These are phyloP conservation scores for Saccharomycopsis schoenii DNA, from an alignment of 805 yeast genomes.

Conservation along the genomic window DNA sequence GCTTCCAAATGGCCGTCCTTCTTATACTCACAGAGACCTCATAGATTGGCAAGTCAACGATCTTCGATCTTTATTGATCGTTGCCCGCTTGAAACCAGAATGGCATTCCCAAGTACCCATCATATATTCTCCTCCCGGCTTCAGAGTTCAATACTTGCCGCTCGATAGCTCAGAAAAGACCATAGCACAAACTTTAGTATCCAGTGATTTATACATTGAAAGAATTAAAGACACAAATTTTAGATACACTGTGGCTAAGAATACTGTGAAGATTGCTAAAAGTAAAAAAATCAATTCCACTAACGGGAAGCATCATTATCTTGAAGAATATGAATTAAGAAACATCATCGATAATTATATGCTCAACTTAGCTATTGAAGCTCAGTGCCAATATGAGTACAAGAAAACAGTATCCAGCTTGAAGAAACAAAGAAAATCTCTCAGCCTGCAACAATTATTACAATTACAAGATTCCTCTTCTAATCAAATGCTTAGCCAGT, in stretches of 20 bases:
- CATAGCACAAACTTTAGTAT: conserved; percentile 39
- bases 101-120: conserved; percentile 47
- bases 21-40: conserved; percentile 50
- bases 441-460: conserved; percentile 8
- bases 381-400: conserved; percentile 61
- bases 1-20: conserved; percentile 47
- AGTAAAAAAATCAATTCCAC: conserved; percentile 14
- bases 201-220: conserved; percentile 58
- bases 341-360: conserved; percentile 63
- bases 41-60: conserved; percentile 68
- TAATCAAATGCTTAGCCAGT: neutral
- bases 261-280: conserved; percentile 50
- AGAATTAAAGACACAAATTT: conserved; percentile 46
- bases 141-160: conserved; percentile 44
- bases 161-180: conserved; percentile 38
- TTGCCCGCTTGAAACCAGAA: conserved; percentile 39
- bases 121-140: conserved; percentile 28
- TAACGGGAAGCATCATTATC: conserved; percentile 16
- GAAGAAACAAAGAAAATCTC: conserved; percentile 31
- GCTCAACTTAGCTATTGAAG: conserved; percentile 55
- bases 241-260: conserved; percentile 48
- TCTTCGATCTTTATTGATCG: conserved; percentile 51
- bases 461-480: conserved; percentile 4
- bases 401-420: conserved; percentile 39
- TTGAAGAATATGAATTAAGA: conserved; percentile 59